These are phyloP conservation scores for Chaetomiaceae sp. DNA, from an alignment of 2,329 filamentous ascomycete genomes.

Conservation along the genomic window DNA sequence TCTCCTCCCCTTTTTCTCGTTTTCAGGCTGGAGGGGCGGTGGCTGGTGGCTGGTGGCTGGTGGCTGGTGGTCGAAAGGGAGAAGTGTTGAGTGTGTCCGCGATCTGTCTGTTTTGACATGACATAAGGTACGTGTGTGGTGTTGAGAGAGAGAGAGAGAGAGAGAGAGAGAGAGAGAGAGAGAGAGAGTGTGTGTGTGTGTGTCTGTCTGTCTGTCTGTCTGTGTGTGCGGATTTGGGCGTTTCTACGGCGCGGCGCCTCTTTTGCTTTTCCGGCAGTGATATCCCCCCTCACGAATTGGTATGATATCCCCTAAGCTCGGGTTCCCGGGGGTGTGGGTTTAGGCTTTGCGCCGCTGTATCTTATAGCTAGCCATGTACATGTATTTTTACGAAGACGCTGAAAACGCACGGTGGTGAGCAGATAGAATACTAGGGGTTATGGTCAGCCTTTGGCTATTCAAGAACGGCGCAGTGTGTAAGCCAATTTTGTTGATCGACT, in stretches of 20 bases:
- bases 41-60: no score
- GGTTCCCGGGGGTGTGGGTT: not conserved
- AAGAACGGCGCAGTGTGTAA: not conserved
- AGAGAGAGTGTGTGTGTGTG: no score
- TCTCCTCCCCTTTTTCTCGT: not conserved
- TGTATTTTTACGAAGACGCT: slow-evolving; percentile 2
- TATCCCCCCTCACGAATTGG: slow-evolving; percentile 28
- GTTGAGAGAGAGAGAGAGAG: no score
- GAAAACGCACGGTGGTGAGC: not conserved
- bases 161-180: no score
- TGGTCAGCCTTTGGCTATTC: not conserved
- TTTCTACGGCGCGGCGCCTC: slow-evolving; percentile 1
- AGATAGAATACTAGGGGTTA: not conserved
- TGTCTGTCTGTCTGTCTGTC: not conserved
- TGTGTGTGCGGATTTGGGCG: not conserved
- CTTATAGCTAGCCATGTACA: not conserved
- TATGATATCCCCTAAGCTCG: slow-evolving; percentile 16
- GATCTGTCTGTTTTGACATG: no score
- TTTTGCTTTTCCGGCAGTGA: slow-evolving; percentile 14
- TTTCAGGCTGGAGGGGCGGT: no score
- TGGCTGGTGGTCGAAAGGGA: no score
- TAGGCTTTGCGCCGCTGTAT: not conserved
- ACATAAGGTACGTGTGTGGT: no score
- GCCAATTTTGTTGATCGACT: no score
- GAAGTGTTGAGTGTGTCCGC: no score